These are phyloP conservation scores for Magnolia sinica DNA, from an alignment of 164 flowering plant genomes.

Conservation along the genomic window DNA sequence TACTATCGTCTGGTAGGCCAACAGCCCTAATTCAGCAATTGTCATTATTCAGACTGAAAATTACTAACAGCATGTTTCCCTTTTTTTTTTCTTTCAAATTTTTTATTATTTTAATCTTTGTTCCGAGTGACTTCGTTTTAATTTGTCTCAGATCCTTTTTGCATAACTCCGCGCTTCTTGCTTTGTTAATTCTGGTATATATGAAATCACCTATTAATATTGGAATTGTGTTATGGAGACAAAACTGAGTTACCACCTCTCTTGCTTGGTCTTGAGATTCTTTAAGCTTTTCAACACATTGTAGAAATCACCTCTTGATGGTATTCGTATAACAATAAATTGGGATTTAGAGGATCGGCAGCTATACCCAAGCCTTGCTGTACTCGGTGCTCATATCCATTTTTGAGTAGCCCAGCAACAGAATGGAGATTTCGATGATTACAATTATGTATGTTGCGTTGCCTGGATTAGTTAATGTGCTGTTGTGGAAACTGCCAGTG, in stretches of 20 bases:
- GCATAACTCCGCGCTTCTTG: background rate
- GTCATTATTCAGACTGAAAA: background rate
- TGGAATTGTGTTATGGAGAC: background rate
- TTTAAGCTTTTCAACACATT: no score
- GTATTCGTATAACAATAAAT: background rate
- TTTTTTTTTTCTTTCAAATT: no score
- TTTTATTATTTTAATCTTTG: no score
- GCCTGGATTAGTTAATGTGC: no score
- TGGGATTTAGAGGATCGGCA: background rate
- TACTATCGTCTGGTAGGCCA: conserved; percentile 64
- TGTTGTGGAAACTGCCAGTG: no score
- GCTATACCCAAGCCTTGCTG: background rate
- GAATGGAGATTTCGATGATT: no score
- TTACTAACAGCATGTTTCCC: background rate
- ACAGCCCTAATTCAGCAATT: background rate
- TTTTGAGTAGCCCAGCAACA: background rate
- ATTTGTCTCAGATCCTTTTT: background rate
- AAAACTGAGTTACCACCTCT: background rate
- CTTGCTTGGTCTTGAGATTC: background rate
- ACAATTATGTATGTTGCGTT: no score
- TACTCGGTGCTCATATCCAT: background rate
- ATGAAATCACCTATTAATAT: background rate
- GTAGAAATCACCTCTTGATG: background rate
- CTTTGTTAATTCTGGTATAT: background rate
- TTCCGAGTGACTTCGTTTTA: background rate